phyloP scores from a whole-genome alignment of 805 yeast genomes.

The Suhomyces prunicola region DNA sequence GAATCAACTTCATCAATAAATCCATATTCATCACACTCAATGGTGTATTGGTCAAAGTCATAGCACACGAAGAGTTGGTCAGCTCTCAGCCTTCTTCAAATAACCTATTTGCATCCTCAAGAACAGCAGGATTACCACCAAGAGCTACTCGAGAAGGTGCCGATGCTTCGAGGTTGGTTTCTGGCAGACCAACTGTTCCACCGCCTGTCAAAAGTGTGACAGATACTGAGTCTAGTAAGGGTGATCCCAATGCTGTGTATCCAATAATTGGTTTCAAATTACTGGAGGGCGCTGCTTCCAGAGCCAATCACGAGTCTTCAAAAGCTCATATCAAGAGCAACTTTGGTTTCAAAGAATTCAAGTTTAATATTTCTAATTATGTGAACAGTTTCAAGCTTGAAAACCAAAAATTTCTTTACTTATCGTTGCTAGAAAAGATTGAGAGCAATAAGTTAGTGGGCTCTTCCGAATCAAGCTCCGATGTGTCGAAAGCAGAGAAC shows the following conservation, averaged over 20 bases:
- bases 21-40: constrained; percentile 77
- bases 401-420: constrained; percentile 17
- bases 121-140: not conserved
- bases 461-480: not conserved
- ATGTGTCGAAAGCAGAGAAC: constrained; percentile 2
- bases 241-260: constrained; percentile 19
- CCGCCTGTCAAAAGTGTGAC: not conserved
- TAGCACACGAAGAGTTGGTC: constrained; percentile 23
- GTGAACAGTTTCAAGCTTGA: constrained; percentile 43
- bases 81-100: constrained; percentile 15
- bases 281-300: constrained; percentile 15
- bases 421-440: constrained; percentile 18
- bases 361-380: constrained; percentile 58
- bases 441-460: constrained; percentile 9
- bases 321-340: constrained; percentile 43
- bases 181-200: not conserved
- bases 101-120: constrained; percentile 5
- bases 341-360: constrained; percentile 56
- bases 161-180: not conserved
- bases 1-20: constrained; percentile 64
- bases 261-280: constrained; percentile 35
- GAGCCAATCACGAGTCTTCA: constrained; percentile 8
- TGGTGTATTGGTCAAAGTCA: constrained; percentile 49
- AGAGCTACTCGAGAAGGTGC: not conserved
- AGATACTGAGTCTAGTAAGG: constrained; percentile 11